Percentiles rank a stretch among this genome's conserved stretches.
Evolutionary conservation across 2,329 filamentous ascomycete species (phyloP).

Genomic region (Colletotrichum kahawae): DNA sequence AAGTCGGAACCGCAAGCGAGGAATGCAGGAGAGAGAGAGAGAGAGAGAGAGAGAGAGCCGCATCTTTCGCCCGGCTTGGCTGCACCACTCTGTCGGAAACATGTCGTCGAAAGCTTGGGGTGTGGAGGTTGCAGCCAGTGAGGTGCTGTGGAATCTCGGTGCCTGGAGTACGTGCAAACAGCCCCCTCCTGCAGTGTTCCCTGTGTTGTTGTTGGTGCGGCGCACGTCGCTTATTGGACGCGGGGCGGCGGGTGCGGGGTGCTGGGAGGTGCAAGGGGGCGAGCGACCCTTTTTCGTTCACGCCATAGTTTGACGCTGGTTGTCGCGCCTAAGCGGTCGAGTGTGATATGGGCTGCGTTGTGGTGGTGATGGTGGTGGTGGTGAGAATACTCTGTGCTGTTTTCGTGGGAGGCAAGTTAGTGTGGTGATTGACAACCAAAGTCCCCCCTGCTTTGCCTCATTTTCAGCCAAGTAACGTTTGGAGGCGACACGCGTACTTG

Average conservation of each 20-base stretch:
- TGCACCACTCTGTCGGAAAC: no score
- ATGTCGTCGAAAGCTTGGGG: neutral
- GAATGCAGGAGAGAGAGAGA: neutral
- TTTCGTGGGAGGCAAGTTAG: neutral
- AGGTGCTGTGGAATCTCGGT: slow-evolving; percentile 11
- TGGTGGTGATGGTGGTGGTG: neutral
- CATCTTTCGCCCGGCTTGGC: neutral
- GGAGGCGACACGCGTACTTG: neutral
- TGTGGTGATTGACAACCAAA: neutral
- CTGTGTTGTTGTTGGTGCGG: neutral
- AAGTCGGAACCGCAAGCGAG: neutral
- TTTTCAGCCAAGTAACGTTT: neutral
- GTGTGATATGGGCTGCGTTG: neutral
- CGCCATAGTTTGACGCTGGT: neutral
- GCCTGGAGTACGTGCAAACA: slow-evolving; percentile 2
- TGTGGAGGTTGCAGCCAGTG: neutral
- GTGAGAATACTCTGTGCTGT: neutral
- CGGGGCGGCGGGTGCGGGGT: neutral
- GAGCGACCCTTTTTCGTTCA: neutral
- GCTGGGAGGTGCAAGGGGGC: neutral
- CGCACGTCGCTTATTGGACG: neutral
- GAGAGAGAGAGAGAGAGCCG: neutral
- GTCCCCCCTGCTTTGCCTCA: neutral
- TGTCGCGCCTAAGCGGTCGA: neutral
- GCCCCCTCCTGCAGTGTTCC: neutral